These are phyloP conservation scores for Solanum hybrid DNA, from an alignment of 305 asterid species.

Conservation along the genomic window DNA sequence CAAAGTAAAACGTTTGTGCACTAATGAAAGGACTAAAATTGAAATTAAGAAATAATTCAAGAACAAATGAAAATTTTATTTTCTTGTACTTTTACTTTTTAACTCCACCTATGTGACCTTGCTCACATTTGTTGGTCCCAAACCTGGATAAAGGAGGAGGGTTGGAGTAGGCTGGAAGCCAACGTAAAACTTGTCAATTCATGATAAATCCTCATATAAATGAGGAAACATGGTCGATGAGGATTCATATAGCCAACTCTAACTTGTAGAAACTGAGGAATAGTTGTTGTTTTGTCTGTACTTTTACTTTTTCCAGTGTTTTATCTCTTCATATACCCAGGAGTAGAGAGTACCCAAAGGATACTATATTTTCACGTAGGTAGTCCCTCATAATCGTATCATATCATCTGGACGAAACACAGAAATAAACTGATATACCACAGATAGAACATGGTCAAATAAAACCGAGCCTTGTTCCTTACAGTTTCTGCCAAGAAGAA, in stretches of 20 bases:
- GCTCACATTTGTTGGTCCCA: not conserved
- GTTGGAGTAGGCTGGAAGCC: not conserved
- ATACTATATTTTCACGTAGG: not conserved
- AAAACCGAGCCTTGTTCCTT: slow-evolving; percentile 12
- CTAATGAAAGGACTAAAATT: not conserved
- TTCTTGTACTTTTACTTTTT: not conserved
- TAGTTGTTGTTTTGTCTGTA: not conserved
- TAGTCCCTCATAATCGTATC: not conserved
- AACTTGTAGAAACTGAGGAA: not conserved
- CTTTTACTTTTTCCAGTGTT: not conserved
- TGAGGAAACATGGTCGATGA: not conserved
- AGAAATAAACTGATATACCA: not conserved
- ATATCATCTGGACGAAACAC: not conserved
- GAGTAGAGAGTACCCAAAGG: not conserved
- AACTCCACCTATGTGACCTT: not conserved
- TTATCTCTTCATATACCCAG: not conserved
- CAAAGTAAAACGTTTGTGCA: not conserved
- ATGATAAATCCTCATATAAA: not conserved
- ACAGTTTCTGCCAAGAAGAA: slow-evolving; percentile 97
- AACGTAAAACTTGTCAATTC: not conserved
- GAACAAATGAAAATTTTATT: not conserved
- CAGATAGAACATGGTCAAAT: not conserved
- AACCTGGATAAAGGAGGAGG: not conserved
- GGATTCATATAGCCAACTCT: not conserved
- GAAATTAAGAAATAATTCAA: not conserved